Percentiles rank a stretch among this genome's conserved stretches.
phyloP scores from a whole-genome alignment of 108 stramenopile species.

The Cyclotella atomus region DNA sequence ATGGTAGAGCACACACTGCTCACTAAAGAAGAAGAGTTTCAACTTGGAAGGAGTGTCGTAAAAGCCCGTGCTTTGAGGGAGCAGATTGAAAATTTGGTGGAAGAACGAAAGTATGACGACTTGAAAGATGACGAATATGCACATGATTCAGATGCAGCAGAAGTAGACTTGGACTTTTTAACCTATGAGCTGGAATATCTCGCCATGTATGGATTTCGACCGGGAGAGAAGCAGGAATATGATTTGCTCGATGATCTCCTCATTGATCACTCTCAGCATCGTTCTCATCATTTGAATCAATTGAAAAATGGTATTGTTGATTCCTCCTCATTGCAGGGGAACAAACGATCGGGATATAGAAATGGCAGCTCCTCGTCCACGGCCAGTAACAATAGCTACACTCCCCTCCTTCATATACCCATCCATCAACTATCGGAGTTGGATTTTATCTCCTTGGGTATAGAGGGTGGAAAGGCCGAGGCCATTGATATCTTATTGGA shows the following conservation, averaged over 20 bases:
- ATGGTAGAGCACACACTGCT: constrained; percentile 73
- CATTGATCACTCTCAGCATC: constrained; percentile 42
- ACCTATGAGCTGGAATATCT: constrained; percentile 49
- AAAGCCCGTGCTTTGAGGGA: constrained; percentile 45
- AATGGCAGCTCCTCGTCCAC: constrained; percentile 1
- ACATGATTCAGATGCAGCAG: not conserved
- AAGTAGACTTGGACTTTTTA: constrained; percentile 36
- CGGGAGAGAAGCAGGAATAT: constrained; percentile 8
- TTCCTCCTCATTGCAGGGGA: not conserved
- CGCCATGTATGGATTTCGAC: constrained; percentile 39
- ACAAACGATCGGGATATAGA: constrained; percentile 13
- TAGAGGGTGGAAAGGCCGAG: constrained; percentile 63
- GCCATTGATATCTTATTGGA: constrained; percentile 54
- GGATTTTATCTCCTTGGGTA: constrained; percentile 50
- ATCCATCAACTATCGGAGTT: constrained; percentile 50
- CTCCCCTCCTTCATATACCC: constrained; percentile 28
- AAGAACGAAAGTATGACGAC: constrained; percentile 10
- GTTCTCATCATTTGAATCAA: constrained; percentile 34
- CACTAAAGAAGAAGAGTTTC: constrained; percentile 66
- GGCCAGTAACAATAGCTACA: constrained; percentile 20
- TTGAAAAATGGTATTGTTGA: not conserved
- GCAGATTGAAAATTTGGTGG: constrained; percentile 41
- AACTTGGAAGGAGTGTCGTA: constrained; percentile 58
- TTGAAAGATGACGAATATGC: not conserved
- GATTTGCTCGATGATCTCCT: constrained; percentile 40